Evolutionary conservation across 2,329 filamentous ascomycete genomes (phyloP), one percentile per base, ranked within the genome.

Genomic region (Cryoendolithus antarcticus): DNA sequence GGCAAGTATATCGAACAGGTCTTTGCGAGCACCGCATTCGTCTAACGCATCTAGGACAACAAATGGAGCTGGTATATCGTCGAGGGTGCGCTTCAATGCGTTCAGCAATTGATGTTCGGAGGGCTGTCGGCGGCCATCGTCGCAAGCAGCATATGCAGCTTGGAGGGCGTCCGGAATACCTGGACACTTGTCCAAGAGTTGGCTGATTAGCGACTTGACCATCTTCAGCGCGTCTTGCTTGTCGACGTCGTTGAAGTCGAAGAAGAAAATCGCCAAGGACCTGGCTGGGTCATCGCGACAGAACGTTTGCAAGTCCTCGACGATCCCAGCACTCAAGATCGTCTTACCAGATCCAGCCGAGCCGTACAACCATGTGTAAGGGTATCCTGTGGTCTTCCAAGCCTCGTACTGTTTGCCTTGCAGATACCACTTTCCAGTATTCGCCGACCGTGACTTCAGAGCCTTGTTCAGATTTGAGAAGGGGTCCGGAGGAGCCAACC

Each of bases 161-260:
- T 19, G 32, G 11, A 34, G 11, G 9, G 3, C 12, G 3, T 34
- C 32, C 9, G 32, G 32, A 19, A 34, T n/a, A 9, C 12, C 9
- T 9, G 32, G 12, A 13, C 32, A 43, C 9, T 49, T 47, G 13
- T 47, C 31, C 34, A 52, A 53, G 2, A 65, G 46, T 38, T 67
- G 64, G 10, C 30, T 42, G 8, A 64, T 34, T 3, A 67, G 45
- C 8, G 62, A 64, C 12, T 57, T 54, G 2, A 66, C 8, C 50
- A 63, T 57, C 0, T 50, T 44, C n/a, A 59, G 53, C 4, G 56
- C 33, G 1, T 45, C 31, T 40, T 63, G 60, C 36, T 65, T 67
- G 21, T 52, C 34, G 1, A 6, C 30, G 35, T 66, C 54, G 4
- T 54, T 63, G 47, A 66, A 67, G 39, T 55, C 48, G 30, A 58